Conservation (phyloP, 2,329 filamentous ascomycete genomes). For the Madurella fahalii region DNA sequence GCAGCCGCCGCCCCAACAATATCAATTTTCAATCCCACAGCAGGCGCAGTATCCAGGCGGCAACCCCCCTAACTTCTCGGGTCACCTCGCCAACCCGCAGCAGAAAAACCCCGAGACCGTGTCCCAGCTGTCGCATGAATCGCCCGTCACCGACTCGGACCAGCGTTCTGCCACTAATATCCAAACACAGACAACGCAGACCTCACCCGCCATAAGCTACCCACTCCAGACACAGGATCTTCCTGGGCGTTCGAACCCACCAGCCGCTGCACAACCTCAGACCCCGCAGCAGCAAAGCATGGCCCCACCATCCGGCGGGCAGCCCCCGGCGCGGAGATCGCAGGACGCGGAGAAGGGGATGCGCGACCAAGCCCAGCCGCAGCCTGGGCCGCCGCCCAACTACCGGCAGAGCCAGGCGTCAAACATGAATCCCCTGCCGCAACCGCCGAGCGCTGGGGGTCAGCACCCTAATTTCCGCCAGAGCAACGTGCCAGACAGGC, state of each 20-base stretch:
- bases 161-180: conserved; percentile 36
- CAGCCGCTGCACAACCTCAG: conserved; percentile 29
- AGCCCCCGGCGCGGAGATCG: conserved; percentile 42
- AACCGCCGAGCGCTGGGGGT: conserved; percentile 32
- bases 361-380: conserved; percentile 41
- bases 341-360: conserved; percentile 44
- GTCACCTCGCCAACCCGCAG: conserved; percentile 37
- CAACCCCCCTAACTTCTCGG: conserved; percentile 34
- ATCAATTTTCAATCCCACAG: conserved; percentile 26
- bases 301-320: conserved; percentile 44
- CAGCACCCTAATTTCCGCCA: conserved; percentile 39
- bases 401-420: conserved; percentile 50
- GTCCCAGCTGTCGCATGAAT: conserved; percentile 61
- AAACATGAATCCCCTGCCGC: conserved; percentile 42
- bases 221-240: conserved; percentile 36
- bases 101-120: conserved; percentile 55
- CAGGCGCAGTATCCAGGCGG: conserved; percentile 33
- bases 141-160: conserved; percentile 49
- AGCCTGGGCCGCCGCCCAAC: conserved; percentile 45
- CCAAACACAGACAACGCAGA: conserved; percentile 38
- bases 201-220: conserved; percentile 42
- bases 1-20: conserved; percentile 20
- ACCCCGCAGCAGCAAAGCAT: conserved; percentile 39
- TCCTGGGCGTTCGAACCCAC: conserved; percentile 27
- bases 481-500: conserved; percentile 36